Evolutionary conservation across 78 protist species (phyloP), one percentile per base, ranked within the genome.

Genomic region (Dictyostelium firmibasis): DNA sequence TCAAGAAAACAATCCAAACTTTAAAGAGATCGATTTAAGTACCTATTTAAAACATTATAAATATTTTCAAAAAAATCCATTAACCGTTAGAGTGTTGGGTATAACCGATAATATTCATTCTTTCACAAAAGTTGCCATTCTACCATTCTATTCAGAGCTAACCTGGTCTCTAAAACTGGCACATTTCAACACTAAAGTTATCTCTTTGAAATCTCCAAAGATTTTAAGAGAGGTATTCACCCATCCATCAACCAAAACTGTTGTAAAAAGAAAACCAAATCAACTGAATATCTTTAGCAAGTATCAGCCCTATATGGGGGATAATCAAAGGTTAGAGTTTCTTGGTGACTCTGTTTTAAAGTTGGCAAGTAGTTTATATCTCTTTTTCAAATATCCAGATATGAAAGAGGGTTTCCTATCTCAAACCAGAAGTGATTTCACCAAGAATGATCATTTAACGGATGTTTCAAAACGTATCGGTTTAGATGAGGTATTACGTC

Each of bases 291-390:
- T 77, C 9, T 77, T 74, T 18, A 25, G 47, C 23, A 16, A 25
- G 1, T 82, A 57, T 33, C n/a, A 57, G 8, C 82, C 36, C 0
- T 81, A 44, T 25, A 70, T 25, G 7, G 75, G 83, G 3, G 86
- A 78, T 18, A 89, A 89, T 70, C 94, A 89, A 69, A 14, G 94
- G 13, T 36, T 89, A 50, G 93, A 88, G 35, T 88, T 25, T 44
- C 38, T 88, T 4, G 94, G 94, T 35, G 94, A 89, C 33, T 89
- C 94, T 16, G 50, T 89, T 10, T 50, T 89, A 44, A 89, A 89
- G 82, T 70, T 89, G 18, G 70, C 35, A 18, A 31, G 43, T 13
- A 33, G 78, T 0, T 1, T 64, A 4, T 88, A 89, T 36, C 57
- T 89, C 25, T 89, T 29, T 47, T 81, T 81, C 20, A 57, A 62